A percentile compares a stretch with the other conserved stretches of the same genome.
phyloP scores from a whole-genome alignment of 768 basidiomycete genomes.

The Termitomyces sp. region DNA sequence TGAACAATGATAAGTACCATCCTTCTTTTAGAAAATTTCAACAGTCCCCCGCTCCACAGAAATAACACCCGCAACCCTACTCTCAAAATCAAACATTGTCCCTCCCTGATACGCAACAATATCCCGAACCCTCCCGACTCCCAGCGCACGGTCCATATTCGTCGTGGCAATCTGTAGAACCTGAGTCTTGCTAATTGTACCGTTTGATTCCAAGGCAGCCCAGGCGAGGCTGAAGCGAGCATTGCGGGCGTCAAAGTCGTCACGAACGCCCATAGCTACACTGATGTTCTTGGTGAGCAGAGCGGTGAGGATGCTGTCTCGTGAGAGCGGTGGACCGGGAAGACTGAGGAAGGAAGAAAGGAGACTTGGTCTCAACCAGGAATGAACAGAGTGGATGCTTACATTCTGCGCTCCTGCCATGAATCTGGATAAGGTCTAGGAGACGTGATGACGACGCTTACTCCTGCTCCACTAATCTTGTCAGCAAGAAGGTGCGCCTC shows the following conservation, averaged over 20 bases:
- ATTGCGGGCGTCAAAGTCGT: slow-evolving; percentile 62
- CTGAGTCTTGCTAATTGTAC: slow-evolving; percentile 29
- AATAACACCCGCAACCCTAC: slow-evolving; percentile 37
- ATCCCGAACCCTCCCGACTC: slow-evolving; percentile 31
- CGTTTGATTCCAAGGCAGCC: slow-evolving; percentile 28
- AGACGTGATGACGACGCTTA: slow-evolving; percentile 68
- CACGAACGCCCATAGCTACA: slow-evolving; percentile 52
- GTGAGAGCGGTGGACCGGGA: slow-evolving; percentile 65
- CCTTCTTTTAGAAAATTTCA: slow-evolving; percentile 5
- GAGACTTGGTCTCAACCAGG: background rate
- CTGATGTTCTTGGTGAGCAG: slow-evolving; percentile 58
- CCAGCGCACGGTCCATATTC: slow-evolving; percentile 22
- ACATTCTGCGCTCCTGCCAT: slow-evolving; percentile 69
- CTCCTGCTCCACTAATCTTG: slow-evolving; percentile 51
- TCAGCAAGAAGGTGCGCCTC: slow-evolving; percentile 62
- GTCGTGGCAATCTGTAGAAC: slow-evolving; percentile 22
- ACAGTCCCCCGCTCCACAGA: slow-evolving; percentile 20
- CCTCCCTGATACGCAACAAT: slow-evolving; percentile 36
- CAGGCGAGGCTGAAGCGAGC: slow-evolving; percentile 61
- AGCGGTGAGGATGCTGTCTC: slow-evolving; percentile 45
- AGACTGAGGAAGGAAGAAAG: slow-evolving; percentile 27
- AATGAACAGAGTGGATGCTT: slow-evolving; percentile 14
- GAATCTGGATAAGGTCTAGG: slow-evolving; percentile 53
- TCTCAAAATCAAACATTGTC: slow-evolving; percentile 33
- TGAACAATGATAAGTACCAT: too few relatives aligned